These are phyloP conservation scores for Chytriomyces sp. DNA, from an alignment of 192 early-diverging fungal species.

Conservation along the genomic window DNA sequence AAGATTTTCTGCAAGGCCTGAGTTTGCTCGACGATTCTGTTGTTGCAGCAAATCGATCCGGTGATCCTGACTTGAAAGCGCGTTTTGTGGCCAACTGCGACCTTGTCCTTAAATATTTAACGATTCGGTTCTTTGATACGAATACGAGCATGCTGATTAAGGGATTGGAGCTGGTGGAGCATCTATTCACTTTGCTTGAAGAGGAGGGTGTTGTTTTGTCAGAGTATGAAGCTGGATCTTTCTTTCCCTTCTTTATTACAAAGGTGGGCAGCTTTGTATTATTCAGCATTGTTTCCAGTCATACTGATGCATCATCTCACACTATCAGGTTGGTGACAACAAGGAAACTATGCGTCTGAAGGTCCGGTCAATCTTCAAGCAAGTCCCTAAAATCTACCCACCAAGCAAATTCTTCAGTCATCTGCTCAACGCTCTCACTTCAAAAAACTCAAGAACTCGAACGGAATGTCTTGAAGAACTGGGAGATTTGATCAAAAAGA, in stretches of 20 bases:
- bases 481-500: slow-evolving; percentile 71
- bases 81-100: slow-evolving; percentile 77
- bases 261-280: slow-evolving; percentile 51
- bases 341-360: slow-evolving; percentile 81
- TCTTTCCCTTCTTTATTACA: slow-evolving; percentile 74
- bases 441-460: slow-evolving; percentile 79
- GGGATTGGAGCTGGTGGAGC: slow-evolving; percentile 81
- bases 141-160: slow-evolving; percentile 87
- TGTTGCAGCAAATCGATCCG: slow-evolving; percentile 33
- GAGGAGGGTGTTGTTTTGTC: slow-evolving; percentile 65
- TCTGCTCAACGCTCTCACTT: slow-evolving; percentile 74
- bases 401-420: slow-evolving; percentile 76
- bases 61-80: slow-evolving; percentile 57
- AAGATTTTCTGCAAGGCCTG: slow-evolving; percentile 73
- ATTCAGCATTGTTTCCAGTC: slow-evolving; percentile 1
- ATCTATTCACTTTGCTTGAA: slow-evolving; percentile 69
- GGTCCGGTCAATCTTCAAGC: slow-evolving; percentile 73
- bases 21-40: slow-evolving; percentile 72
- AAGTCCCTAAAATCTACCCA: slow-evolving; percentile 76
- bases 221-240: slow-evolving; percentile 81
- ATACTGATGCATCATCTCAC: slow-evolving; percentile 15
- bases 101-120: slow-evolving; percentile 84
- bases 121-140: slow-evolving; percentile 90
- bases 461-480: slow-evolving; percentile 85
- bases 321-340: slow-evolving; percentile 75